A percentile compares a stretch with the other conserved stretches of the same genome.
Conservation (phyloP, 768 basidiomycete genomes). For the Suillus alpinus region DNA sequence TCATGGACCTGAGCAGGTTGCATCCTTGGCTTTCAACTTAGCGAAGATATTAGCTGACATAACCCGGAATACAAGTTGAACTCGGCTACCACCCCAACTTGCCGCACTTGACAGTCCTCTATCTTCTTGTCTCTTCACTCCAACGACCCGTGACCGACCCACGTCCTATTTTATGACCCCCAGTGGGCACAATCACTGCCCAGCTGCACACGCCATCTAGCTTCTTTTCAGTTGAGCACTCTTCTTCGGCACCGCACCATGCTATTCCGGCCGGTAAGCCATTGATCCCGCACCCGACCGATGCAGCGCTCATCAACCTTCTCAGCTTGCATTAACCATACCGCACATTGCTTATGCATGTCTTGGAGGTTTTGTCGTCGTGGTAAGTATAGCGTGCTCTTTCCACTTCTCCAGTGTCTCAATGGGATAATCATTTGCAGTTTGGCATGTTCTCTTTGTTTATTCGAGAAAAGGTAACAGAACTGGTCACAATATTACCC, state of each 20-base stretch:
- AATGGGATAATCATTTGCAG: slow-evolving; percentile 34
- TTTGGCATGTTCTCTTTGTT: slow-evolving; percentile 96
- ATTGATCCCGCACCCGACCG: not conserved
- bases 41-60: not conserved
- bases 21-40: not conserved
- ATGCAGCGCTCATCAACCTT: slow-evolving; percentile 5
- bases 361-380: slow-evolving; percentile 77
- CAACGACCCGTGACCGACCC: not conserved
- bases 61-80: not conserved
- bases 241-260: slow-evolving; percentile 30
- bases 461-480: slow-evolving; percentile 73
- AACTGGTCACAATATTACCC: slow-evolving; percentile 11
- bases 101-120: not conserved
- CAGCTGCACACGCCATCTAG: slow-evolving; percentile 4
- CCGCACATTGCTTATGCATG: slow-evolving; percentile 79
- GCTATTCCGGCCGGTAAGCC: slow-evolving; percentile 49
- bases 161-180: slow-evolving; percentile 4
- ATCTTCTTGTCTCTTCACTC: slow-evolving; percentile 1
- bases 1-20: not conserved
- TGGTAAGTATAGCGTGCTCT: slow-evolving; percentile 42
- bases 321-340: slow-evolving; percentile 46
- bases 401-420: not conserved
- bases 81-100: not conserved
- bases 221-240: not conserved
- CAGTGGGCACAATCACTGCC: not conserved